Evolutionary conservation across 1,284 basidiomycete species (phyloP), one percentile per base, ranked within the genome.

Genomic region (Fereydounia khargensis): DNA sequence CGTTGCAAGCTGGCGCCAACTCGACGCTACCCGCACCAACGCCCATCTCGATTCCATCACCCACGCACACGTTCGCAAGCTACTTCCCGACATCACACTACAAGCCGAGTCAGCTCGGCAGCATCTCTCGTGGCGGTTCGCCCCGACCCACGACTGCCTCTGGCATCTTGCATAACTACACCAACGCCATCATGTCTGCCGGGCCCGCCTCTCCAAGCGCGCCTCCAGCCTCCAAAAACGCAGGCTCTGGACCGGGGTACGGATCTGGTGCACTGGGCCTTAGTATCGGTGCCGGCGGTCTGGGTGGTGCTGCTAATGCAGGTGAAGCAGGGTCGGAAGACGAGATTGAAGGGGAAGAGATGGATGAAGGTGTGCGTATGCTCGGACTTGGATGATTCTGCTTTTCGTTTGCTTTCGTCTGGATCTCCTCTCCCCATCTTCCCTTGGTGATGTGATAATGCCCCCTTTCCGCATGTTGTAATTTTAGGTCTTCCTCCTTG

Each of bases 241-340:
- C 17, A 4, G 63, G 63, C 2, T 55, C 50, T 6, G 63, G 63
- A 1, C 63, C 63, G 0, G 63, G 63, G 0, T 65, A 65, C 43
- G 55, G 63, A 13, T 55, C 51, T 19, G 63, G 58, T 5, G 63
- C 63, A 13, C 25, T 65, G 27, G 63, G 63, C 0, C 33, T 65
- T 28, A 41, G 35, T 11, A 48, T 65, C 10, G 25, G 25, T 14
- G 25, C 25, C 25, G 25, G 25, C 25, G 25, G 25, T 27, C 8
- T 8, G 8, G 25, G 25, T 27, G 25, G 25, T 27, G 25, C 25
- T 8, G 25, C 25, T 14, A 27, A 27, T 14, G 25, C 8, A 25
- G 37, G 10, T 24, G 43, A 3, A 39, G 34, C 27, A 30, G 28
- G 24, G 31, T 25, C 17, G 24, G 28, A 30, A 4, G 44, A 47